Evolutionary conservation across 805 yeast genomes (phyloP).

Genomic region (Cyberlindnera xylosilytica): DNA sequence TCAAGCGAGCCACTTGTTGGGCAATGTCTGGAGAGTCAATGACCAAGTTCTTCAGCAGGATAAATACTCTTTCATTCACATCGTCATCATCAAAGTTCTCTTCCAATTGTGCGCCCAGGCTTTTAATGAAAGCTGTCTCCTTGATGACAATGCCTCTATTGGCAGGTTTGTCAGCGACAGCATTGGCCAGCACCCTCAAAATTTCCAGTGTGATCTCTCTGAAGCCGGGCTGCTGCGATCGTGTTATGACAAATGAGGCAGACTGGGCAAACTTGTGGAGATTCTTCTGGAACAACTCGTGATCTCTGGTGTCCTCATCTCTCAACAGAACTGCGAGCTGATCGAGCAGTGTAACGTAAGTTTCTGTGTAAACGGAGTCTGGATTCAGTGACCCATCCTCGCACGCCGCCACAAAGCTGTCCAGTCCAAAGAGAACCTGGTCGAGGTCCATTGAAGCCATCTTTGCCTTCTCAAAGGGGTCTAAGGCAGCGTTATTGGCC

Average conservation of each 20-base stretch:
- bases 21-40: slow-evolving; percentile 19
- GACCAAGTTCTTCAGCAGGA: slow-evolving; percentile 20
- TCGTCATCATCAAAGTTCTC: slow-evolving; percentile 24
- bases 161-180: slow-evolving; percentile 25
- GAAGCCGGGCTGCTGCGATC: slow-evolving; percentile 1
- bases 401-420: slow-evolving; percentile 21
- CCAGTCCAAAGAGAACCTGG: slow-evolving; percentile 25
- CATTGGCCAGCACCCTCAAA: slow-evolving; percentile 25
- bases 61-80: slow-evolving; percentile 17
- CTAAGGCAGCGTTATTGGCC: no score
- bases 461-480: background rate
- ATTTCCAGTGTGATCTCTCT: slow-evolving; percentile 18
- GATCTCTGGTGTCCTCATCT: slow-evolving; percentile 15
- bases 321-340: slow-evolving; percentile 24
- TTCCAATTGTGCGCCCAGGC: slow-evolving; percentile 11
- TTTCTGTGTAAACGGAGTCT: slow-evolving; percentile 21
- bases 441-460: slow-evolving; percentile 24
- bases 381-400: slow-evolving; percentile 7
- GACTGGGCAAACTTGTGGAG: slow-evolving; percentile 16
- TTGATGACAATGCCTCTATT: slow-evolving; percentile 18
- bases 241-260: slow-evolving; percentile 11
- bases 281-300: slow-evolving; percentile 15
- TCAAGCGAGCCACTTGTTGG: slow-evolving; percentile 7
- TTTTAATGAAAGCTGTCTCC: slow-evolving; percentile 7
- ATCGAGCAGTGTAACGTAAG: slow-evolving; percentile 22